phyloP scores from a whole-genome alignment of 176 grass and related monocot species.

The Musa beccarii region DNA sequence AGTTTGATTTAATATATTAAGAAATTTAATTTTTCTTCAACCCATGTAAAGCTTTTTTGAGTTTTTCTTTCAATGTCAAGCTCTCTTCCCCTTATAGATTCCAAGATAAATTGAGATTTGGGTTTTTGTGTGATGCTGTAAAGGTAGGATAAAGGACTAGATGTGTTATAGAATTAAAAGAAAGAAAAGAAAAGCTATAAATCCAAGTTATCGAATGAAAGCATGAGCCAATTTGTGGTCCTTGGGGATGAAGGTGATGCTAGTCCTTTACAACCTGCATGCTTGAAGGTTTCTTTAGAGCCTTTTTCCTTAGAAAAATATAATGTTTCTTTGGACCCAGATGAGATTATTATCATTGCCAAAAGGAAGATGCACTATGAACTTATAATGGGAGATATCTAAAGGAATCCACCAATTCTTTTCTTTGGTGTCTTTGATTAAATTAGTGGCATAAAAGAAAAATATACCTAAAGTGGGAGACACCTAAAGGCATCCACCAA shows the following conservation, averaged over 20 bases:
- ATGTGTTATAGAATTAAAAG: neutral
- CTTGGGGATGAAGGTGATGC: neutral
- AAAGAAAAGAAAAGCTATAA: neutral
- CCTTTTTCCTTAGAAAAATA: neutral
- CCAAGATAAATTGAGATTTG: too few relatives aligned
- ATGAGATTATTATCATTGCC: conserved; percentile 2
- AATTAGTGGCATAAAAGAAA: neutral
- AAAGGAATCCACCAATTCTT: neutral
- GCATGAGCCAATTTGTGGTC: neutral
- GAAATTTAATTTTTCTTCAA: too few relatives aligned
- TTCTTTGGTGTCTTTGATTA: neutral
- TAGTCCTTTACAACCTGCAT: neutral
- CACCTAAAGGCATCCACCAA: neutral
- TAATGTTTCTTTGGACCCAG: neutral
- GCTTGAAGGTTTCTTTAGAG: neutral
- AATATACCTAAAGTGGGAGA: neutral
- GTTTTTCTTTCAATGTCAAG: too few relatives aligned
- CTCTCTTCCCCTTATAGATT: too few relatives aligned
- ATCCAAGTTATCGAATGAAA: neutral
- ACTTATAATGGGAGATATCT: neutral
- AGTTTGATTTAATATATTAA: too few relatives aligned
- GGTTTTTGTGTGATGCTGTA: too few relatives aligned
- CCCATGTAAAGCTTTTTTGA: too few relatives aligned
- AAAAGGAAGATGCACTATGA: neutral
- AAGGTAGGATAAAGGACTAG: too few relatives aligned